Evolutionary conservation across 2,329 filamentous ascomycete species (phyloP).

Genomic region (Shiraia sp.): DNA sequence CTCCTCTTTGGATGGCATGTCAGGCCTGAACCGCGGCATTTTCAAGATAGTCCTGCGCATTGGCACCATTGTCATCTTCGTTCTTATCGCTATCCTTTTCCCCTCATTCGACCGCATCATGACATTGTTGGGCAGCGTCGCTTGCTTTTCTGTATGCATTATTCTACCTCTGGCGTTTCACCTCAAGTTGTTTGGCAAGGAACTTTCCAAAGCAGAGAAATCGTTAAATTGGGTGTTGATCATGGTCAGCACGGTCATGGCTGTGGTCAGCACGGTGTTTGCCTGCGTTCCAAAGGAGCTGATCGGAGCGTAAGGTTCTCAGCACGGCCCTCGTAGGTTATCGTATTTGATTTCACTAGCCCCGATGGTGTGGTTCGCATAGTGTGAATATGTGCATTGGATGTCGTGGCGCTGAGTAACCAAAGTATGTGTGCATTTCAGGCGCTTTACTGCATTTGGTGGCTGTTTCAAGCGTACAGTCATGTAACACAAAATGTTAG

Average conservation of each 20-base stretch:
- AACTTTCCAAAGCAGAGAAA: constrained; percentile 68
- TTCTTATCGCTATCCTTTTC: constrained; percentile 72
- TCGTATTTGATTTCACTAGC: neutral
- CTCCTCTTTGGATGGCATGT: constrained; percentile 56
- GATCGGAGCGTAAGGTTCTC: constrained; percentile 7
- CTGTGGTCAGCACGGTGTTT: constrained; percentile 79
- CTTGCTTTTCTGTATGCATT: constrained; percentile 94
- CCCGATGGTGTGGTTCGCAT: no score
- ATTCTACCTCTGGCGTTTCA: constrained; percentile 89
- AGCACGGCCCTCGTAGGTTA: neutral
- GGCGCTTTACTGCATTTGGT: no score
- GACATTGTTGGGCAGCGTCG: constrained; percentile 83
- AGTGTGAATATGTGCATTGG: no score
- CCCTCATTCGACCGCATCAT: constrained; percentile 89
- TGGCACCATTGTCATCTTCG: constrained; percentile 69
- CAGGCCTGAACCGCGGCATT: constrained; percentile 60
- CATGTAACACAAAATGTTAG: no score
- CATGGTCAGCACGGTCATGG: constrained; percentile 69
- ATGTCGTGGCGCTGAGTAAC: no score
- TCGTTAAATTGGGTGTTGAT: constrained; percentile 71
- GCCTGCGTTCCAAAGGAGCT: constrained; percentile 79
- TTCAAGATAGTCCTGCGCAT: constrained; percentile 67
- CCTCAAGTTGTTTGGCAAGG: constrained; percentile 80
- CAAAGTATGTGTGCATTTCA: no score
- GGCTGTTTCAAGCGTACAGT: no score